phyloP scores from a whole-genome alignment of 306 rosid genomes.

The Vicia villosa region DNA sequence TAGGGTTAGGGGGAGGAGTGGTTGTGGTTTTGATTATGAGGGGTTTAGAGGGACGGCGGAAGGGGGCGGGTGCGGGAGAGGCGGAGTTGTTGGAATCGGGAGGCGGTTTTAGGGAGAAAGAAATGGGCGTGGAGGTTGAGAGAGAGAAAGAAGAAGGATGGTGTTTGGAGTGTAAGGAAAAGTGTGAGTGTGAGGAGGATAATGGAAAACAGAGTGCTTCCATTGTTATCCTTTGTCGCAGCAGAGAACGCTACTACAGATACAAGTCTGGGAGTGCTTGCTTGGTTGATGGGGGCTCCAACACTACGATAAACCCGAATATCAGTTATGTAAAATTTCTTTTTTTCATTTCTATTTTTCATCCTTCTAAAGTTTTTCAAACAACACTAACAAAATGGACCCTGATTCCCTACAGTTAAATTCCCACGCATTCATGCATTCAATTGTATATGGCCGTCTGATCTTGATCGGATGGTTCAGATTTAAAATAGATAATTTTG shows the following conservation, averaged over 20 bases:
- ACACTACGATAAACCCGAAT: too few relatives aligned
- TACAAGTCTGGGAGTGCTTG: too few relatives aligned
- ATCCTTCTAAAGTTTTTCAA: too few relatives aligned
- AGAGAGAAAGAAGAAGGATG: constrained; percentile 25
- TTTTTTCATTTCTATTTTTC: too few relatives aligned
- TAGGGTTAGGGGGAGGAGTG: constrained; percentile 28
- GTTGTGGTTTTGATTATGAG: constrained; percentile 38
- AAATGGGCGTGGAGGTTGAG: constrained; percentile 22
- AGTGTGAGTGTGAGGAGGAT: constrained; percentile 51
- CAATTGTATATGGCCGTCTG: too few relatives aligned
- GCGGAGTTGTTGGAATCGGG: constrained; percentile 47
- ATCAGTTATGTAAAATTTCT: too few relatives aligned
- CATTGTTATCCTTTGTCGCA: constrained; percentile 52
- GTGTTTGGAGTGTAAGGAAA: constrained; percentile 37
- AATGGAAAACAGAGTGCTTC: constrained; percentile 54
- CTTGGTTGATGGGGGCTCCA: too few relatives aligned
- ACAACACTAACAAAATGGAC: too few relatives aligned
- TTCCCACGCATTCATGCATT: too few relatives aligned
- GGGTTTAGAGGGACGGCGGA: constrained; percentile 77
- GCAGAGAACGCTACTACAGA: neutral
- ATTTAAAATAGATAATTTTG: too few relatives aligned
- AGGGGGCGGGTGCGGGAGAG: constrained; percentile 40
- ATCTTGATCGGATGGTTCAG: too few relatives aligned
- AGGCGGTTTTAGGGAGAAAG: constrained; percentile 53
- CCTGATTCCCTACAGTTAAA: too few relatives aligned